A percentile compares a stretch with the other conserved stretches of the same genome.
phyloP scores from a whole-genome alignment of 495 filamentous ascomycete species.

The Xylaria palmicola region DNA sequence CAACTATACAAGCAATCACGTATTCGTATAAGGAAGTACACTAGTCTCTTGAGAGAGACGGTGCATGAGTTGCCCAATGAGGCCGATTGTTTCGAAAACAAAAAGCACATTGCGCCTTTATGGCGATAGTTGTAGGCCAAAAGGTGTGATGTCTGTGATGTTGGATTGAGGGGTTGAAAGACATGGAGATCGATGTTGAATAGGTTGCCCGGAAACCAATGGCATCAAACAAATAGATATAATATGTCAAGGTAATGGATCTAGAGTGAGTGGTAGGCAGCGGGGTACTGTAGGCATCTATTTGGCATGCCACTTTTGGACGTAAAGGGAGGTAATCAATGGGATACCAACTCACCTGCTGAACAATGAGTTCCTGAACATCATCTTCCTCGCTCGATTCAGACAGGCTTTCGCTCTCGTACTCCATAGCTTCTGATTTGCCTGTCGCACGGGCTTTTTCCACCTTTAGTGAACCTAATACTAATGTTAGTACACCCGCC shows the following conservation, averaged over 20 bases:
- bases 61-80: too few relatives aligned
- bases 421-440: conserved; percentile 5
- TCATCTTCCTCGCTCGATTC: conserved; percentile 17
- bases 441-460: background rate
- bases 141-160: too few relatives aligned
- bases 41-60: too few relatives aligned
- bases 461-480: conserved; percentile 1
- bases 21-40: background rate
- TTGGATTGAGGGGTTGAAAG: too few relatives aligned
- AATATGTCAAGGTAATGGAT: background rate
- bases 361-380: background rate
- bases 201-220: background rate
- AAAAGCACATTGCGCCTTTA: too few relatives aligned
- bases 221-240: background rate
- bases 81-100: too few relatives aligned
- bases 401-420: conserved; percentile 4
- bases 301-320: background rate
- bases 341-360: conserved; percentile 1
- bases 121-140: too few relatives aligned
- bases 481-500: background rate
- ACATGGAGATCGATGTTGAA: too few relatives aligned
- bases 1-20: conserved; percentile 27
- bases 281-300: background rate
- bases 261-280: background rate
- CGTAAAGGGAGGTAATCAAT: background rate